Percentiles rank a stretch among this genome's conserved stretches.
Conservation (phyloP, 208 protist species). For the Trypanosoma congolense region DNA sequence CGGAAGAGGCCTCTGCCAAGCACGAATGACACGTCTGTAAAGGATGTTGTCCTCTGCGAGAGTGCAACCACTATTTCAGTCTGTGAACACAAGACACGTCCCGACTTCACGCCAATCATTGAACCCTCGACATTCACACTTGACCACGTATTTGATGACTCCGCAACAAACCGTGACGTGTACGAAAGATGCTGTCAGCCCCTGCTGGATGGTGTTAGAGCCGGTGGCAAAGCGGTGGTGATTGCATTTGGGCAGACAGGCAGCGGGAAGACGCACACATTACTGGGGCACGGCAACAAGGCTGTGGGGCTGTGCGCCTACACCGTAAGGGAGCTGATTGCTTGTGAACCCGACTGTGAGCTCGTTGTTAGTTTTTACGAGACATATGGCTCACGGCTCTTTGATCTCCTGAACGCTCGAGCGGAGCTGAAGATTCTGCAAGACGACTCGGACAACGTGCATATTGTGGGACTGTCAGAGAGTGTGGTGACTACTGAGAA, state of each 20-base stretch:
- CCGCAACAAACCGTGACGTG: conserved; percentile 45
- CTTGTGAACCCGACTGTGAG: conserved; percentile 26
- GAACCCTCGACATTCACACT: conserved; percentile 78
- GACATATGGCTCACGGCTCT: conserved; percentile 92
- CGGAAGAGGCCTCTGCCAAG: conserved; percentile 74
- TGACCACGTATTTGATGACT: conserved; percentile 77
- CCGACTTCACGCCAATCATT: conserved; percentile 93
- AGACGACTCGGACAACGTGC: conserved; percentile 87
- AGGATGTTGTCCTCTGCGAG: conserved; percentile 72
- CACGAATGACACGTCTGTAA: conserved; percentile 49
- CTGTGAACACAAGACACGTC: conserved; percentile 77
- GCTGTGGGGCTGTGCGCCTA: conserved; percentile 87
- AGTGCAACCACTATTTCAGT: conserved; percentile 42
- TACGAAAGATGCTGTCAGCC: conserved; percentile 65
- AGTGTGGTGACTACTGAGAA: conserved; percentile 46
- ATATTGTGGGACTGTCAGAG: conserved; percentile 91
- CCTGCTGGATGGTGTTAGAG: conserved; percentile 52
- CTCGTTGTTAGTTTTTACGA: conserved; percentile 91
- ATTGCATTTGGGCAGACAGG: conserved; percentile 97
- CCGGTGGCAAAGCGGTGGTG: conserved; percentile 61
- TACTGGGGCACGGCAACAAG: conserved; percentile 60
- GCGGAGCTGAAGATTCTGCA: conserved; percentile 85
- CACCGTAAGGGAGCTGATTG: conserved; percentile 89
- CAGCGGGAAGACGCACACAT: conserved; percentile 91
- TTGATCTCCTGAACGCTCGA: conserved; percentile 90